Evolutionary conservation across 371 early-diverging fungal genomes (phyloP).

Genomic region (Entomophthora muscae): DNA sequence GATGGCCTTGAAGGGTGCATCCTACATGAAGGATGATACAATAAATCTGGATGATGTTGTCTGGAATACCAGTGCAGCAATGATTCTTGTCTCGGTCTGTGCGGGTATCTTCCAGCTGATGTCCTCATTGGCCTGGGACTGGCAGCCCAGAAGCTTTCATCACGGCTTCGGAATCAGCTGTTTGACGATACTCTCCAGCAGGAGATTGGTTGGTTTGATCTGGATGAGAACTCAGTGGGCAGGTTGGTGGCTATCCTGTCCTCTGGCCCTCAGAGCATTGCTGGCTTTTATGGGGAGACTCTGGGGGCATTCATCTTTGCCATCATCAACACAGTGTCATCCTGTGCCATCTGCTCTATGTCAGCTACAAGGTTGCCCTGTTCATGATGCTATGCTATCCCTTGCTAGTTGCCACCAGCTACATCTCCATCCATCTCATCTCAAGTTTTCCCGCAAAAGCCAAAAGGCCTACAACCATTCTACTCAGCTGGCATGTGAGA

Average conservation of each 20-base stretch:
- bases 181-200: conserved; percentile 48
- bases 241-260: conserved; percentile 64
- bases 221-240: conserved; percentile 58
- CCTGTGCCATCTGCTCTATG: conserved; percentile 28
- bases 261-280: conserved; percentile 44
- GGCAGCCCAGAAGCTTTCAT: conserved; percentile 36
- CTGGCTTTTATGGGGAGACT: conserved; percentile 23
- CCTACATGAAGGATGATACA: conserved; percentile 12
- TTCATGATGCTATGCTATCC: conserved; percentile 37
- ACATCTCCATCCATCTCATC: conserved; percentile 8
- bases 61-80: conserved; percentile 49
- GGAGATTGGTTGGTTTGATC: conserved; percentile 77
- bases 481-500: conserved; percentile 64
- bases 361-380: conserved; percentile 45
- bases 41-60: conserved; percentile 22
- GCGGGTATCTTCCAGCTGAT: conserved; percentile 24
- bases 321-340: neutral
- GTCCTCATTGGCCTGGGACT: conserved; percentile 22
- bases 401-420: conserved; percentile 14
- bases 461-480: conserved; percentile 41
- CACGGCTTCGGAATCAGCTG: conserved; percentile 29
- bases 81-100: conserved; percentile 34
- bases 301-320: conserved; percentile 12
- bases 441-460: conserved; percentile 17
- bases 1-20: conserved; percentile 23